phyloP scores from a whole-genome alignment of 331 rosid genomes.

The Acacia pycnantha region DNA sequence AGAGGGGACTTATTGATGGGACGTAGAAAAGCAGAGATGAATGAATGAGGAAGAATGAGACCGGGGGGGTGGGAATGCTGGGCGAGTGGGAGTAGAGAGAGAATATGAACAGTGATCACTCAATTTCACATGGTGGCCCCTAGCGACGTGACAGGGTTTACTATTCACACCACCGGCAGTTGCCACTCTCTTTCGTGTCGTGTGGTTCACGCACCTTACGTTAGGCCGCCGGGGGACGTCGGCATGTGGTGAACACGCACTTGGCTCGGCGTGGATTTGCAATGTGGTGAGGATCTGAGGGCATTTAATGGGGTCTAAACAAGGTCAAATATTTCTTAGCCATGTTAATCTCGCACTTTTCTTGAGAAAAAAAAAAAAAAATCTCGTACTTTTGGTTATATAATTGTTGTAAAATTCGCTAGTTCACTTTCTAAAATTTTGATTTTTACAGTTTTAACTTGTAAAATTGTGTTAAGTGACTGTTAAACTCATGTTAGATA shows the following conservation, averaged over 20 bases:
- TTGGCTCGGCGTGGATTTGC: neutral
- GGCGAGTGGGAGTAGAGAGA: slow-evolving; percentile 13
- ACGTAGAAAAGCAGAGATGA: slow-evolving; percentile 55
- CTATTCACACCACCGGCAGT: slow-evolving; percentile 38
- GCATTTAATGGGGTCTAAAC: slow-evolving; percentile 33
- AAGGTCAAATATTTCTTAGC: slow-evolving; percentile 35
- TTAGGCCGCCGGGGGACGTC: too few species aligned
- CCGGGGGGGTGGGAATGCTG: neutral
- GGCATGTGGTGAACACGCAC: neutral
- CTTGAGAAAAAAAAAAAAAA: too few species aligned
- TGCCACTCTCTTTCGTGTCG: slow-evolving; percentile 2
- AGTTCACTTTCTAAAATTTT: too few species aligned
- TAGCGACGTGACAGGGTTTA: slow-evolving; percentile 38
- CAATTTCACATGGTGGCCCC: slow-evolving; percentile 72
- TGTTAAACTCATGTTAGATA: too few species aligned
- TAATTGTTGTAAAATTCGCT: too few species aligned
- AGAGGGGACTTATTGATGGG: slow-evolving; percentile 58
- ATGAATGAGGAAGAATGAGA: slow-evolving; percentile 54
- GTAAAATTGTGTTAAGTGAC: too few species aligned
- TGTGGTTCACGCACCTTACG: neutral
- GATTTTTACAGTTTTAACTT: too few species aligned
- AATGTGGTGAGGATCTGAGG: neutral
- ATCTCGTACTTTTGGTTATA: too few species aligned
- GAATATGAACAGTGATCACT: slow-evolving; percentile 31
- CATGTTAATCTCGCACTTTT: neutral